These are phyloP conservation scores for Rhizophagus clarus DNA, from an alignment of 192 early-diverging fungal genomes.

Conservation along the genomic window DNA sequence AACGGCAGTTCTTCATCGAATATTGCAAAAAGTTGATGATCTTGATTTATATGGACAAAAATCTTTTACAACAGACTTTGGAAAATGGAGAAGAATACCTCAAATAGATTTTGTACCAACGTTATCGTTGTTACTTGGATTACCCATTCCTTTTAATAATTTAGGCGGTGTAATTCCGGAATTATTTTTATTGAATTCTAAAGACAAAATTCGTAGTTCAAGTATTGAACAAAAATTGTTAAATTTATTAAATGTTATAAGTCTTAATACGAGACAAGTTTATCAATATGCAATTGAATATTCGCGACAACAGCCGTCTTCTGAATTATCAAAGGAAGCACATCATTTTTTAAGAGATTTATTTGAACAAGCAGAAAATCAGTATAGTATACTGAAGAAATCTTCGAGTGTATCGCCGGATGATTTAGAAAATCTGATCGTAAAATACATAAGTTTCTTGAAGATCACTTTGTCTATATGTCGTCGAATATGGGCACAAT, in stretches of 20 bases:
- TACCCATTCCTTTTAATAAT: conserved; percentile 94
- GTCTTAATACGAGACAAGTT: conserved; percentile 71
- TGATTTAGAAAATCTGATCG: conserved; percentile 33
- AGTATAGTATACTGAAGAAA: conserved; percentile 35
- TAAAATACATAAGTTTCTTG: conserved; percentile 53
- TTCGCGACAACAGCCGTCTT: conserved; percentile 47
- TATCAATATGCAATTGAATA: conserved; percentile 65
- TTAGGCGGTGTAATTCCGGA: conserved; percentile 89
- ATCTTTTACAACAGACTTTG: conserved; percentile 30
- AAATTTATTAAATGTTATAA: conserved; percentile 55
- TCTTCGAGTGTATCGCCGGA: conserved; percentile 7
- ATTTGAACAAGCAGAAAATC: conserved; percentile 36
- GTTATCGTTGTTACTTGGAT: conserved; percentile 72
- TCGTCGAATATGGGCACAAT: conserved; percentile 90
- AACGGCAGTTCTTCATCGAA: conserved; percentile 17
- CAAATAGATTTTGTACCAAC: conserved; percentile 95
- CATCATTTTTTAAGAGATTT: conserved; percentile 37
- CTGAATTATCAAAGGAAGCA: conserved; percentile 54
- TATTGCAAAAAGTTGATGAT: conserved; percentile 39
- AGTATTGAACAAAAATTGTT: conserved; percentile 33
- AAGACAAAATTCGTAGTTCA: not conserved
- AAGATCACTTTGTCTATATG: conserved; percentile 66
- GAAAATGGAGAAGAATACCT: conserved; percentile 65
- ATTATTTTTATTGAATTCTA: conserved; percentile 56
- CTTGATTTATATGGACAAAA: not conserved